A percentile compares a stretch with the other conserved stretches of the same genome.
Evolutionary conservation across 306 rosid genomes (phyloP).

Genomic region (Cotoneaster glaucophyllus): DNA sequence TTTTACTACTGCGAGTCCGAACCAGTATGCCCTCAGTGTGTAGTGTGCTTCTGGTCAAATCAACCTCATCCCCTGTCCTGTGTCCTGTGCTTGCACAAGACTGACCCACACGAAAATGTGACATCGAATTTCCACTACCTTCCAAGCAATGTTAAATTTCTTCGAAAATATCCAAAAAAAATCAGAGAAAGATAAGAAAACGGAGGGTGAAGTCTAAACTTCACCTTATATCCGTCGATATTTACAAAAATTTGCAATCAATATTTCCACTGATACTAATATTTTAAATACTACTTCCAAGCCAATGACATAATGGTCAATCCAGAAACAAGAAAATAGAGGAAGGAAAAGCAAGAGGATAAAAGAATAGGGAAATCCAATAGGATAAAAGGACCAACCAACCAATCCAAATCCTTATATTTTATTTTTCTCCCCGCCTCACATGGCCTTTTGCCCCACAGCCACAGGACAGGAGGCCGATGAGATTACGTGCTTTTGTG

Average conservation of each 20-base stretch:
- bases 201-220: no score
- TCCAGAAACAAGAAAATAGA: constrained; percentile 13
- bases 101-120: background rate
- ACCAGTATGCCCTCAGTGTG: background rate
- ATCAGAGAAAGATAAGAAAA: no score
- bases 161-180: no score
- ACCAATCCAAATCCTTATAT: constrained; percentile 10
- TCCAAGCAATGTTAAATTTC: no score
- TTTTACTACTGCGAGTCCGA: background rate
- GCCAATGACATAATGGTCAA: constrained; percentile 12
- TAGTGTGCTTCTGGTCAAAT: background rate
- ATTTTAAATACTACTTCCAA: background rate
- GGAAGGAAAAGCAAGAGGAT: constrained; percentile 17
- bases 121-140: constrained; percentile 15
- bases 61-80: background rate
- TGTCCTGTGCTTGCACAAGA: background rate
- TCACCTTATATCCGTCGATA: no score
- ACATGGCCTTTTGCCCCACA: constrained; percentile 44
- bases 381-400: constrained; percentile 19
- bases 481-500: constrained; percentile 15
- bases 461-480: background rate
- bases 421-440: constrained; percentile 26
- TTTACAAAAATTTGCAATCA: no score
- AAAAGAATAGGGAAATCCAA: background rate
- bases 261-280: no score